Evolutionary conservation across 1,139 yeast genomes (phyloP), one percentile per base, ranked within the genome.

Genomic region (Geotrichum aggregatum): DNA sequence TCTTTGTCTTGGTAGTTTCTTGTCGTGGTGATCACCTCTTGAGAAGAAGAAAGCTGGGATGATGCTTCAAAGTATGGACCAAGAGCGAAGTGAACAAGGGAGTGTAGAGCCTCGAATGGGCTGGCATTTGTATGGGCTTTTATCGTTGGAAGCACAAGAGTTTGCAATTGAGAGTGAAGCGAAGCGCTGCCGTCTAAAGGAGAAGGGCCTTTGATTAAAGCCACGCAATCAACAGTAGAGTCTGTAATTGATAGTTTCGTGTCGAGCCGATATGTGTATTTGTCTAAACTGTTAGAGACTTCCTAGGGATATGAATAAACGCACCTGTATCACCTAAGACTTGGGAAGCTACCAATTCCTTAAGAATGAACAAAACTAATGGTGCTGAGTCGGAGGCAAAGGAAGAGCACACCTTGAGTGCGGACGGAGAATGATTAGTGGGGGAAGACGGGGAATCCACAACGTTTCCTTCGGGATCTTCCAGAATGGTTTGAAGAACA

Each of bases 91-190:
- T 76, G 79, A 28, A 88, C 67, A 43, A 88, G 69, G 0, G 80
- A 71, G 59, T 82, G 74, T n/a, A 88, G 63, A 31, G 76, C 75
- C 52, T 84, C 87, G 58, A 78, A 79, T 4, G 80, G 65, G 26
- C 59, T 56, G 13, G 58, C 48, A 14, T 55, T 53, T 16, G 43
- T 36, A 34, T 47, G 36, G 10, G 51, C 45, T 10, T 50, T 48
- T 7, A 35, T 38, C 2, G 55, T 39, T 7, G 71, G 70, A 16
- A 66, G 61, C 5, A 59, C 58, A 35, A 66, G 56, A 10, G 66
- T 55, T 52, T 66, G 81, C 10, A 80, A 59, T 58, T 79, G 82
- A 2, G 67, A 56, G n/a, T 68, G 70, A n/a, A 76, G 56, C 1
- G 71, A 58, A 2, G 44, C 33, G 0, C 58, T 52, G 2, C 61